phyloP scores from a whole-genome alignment of 495 filamentous ascomycete species.

The Penicillium mononematosum region DNA sequence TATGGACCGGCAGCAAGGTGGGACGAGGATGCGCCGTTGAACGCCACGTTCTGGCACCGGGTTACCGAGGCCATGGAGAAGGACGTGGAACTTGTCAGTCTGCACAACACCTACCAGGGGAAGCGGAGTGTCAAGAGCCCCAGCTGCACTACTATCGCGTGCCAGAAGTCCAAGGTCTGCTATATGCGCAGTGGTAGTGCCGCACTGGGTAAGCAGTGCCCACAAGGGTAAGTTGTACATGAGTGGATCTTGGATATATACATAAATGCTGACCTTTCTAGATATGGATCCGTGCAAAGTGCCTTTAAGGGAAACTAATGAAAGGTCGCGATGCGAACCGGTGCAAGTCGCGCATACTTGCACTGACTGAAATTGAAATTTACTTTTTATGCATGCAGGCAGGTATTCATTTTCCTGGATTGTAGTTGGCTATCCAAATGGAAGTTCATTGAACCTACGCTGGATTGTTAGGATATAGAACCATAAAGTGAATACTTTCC shows the following conservation, averaged over 20 bases:
- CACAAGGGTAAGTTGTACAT: constrained; percentile 44
- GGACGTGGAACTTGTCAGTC: constrained; percentile 44
- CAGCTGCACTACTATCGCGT: constrained; percentile 50
- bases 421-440: neutral
- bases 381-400: neutral
- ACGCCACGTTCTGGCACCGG: constrained; percentile 57
- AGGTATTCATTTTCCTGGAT: neutral
- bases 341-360: no score
- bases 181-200: constrained; percentile 59
- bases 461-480: no score
- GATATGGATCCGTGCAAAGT: constrained; percentile 38
- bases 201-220: constrained; percentile 49
- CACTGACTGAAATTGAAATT: neutral
- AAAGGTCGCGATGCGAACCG: neutral
- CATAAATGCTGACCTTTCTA: constrained; percentile 12
- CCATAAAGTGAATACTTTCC: no score
- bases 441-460: no score
- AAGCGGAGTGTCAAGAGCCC: constrained; percentile 51
- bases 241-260: neutral
- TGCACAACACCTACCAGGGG: constrained; percentile 56
- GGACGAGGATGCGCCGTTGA: constrained; percentile 50
- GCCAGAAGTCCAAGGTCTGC: constrained; percentile 56
- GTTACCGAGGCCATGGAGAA: constrained; percentile 61
- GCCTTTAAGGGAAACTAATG: constrained; percentile 16
- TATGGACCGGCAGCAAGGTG: constrained; percentile 48